Evolutionary conservation across 75 land plant species (phyloP), one percentile per base, ranked within the genome.

Genomic region (Cupressus sempervirens): DNA sequence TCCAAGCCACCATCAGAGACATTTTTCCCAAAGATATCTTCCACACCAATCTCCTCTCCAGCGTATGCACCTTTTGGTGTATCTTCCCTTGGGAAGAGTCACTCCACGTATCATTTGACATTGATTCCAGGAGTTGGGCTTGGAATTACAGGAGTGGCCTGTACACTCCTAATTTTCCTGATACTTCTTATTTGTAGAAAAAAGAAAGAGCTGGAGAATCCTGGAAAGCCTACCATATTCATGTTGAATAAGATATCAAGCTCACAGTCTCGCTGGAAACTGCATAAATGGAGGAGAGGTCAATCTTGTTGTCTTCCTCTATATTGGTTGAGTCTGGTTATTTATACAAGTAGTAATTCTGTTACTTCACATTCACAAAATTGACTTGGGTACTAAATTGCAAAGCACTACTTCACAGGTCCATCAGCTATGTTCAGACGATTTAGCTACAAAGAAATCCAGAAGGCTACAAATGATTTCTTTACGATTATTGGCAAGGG

Each of bases 401-500:
- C 48, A 10, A n/a, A 12, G 45, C 12, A 10, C 48, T 79, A 45
- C 11, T 79, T 62, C 67, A 7, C 86, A 94, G 95, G 91, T 82
- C 83, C 95, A 46, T 85, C 94, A 11, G 70, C 88, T n/a, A 87
- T 89, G 86, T 95, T 96, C 81, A 53, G 84, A 68, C 91, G 92
- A 36, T 93, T 92, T 83, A 91, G 87, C 86, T 93, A 93, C 87
- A 91, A 86, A 76, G 98, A 96, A 84, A 91, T 88, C 32, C 89
- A 90, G 88, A 93, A 88, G 80, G 95, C 98, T 18, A 96, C 98
- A 1, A 84, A 92, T 50, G 91, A 91, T 80, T 96, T 96, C 56
- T 88, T 84, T 84, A 93, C 97, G 13, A 84, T 91, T 32, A 91
- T 95, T 76, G 96, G 97, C 45, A 91, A 88, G 86, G 99, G 99